Evolutionary conservation across 257 asterid genomes (phyloP).

Genomic region (Eucommia ulmoides): DNA sequence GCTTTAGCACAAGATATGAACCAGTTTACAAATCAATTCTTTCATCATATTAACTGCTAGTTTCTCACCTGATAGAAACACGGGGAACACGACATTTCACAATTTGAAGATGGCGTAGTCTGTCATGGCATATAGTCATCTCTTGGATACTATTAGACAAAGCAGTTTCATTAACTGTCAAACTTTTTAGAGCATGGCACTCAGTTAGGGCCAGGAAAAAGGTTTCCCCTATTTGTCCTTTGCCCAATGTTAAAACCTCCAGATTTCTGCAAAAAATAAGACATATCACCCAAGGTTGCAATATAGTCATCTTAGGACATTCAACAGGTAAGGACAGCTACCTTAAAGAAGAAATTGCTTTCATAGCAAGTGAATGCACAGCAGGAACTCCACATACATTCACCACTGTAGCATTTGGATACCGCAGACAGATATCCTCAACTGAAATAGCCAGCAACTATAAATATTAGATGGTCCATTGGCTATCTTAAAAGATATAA

Average conservation of each 20-base stretch:
- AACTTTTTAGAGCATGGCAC: conserved; percentile 64
- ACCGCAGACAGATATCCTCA: conserved; percentile 79
- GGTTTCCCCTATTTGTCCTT: conserved; percentile 74
- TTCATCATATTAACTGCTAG: not conserved
- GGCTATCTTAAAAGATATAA: too few species aligned
- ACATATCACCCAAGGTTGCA: conserved; percentile 16
- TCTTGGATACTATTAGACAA: conserved; percentile 92
- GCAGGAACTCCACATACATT: conserved; percentile 66
- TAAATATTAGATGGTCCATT: conserved; percentile 1
- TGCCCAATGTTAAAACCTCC: conserved; percentile 80
- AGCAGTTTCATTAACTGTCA: conserved; percentile 73
- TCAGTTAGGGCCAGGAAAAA: conserved; percentile 70
- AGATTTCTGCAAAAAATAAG: conserved; percentile 51
- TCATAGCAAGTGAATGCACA: conserved; percentile 57
- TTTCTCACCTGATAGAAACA: conserved; percentile 64
- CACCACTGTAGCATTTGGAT: conserved; percentile 85
- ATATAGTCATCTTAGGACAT: too few species aligned
- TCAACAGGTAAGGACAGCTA: conserved; percentile 16
- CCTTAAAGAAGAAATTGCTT: conserved; percentile 65
- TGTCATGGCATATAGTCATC: conserved; percentile 57
- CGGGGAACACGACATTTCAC: conserved; percentile 94
- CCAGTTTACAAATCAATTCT: not conserved
- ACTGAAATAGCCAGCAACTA: conserved; percentile 26
- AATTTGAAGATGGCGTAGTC: conserved; percentile 63
- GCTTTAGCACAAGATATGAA: conserved; percentile 9